Evolutionary conservation across 2,329 filamentous ascomycete genomes (phyloP).

Genomic region (Ambrosiella xylebori): DNA sequence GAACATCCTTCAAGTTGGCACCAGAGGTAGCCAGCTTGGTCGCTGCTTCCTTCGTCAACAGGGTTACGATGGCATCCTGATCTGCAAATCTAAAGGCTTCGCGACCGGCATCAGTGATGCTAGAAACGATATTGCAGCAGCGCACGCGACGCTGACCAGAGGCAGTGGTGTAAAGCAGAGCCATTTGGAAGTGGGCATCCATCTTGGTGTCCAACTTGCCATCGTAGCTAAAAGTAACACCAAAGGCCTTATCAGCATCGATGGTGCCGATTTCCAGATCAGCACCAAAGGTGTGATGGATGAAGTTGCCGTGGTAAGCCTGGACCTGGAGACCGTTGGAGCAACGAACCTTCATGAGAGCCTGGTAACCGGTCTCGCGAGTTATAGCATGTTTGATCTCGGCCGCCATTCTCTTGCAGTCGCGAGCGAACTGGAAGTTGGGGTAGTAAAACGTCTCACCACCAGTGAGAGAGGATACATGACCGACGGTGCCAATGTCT

Average conservation of each 20-base stretch:
- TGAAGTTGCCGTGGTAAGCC: conserved; percentile 89
- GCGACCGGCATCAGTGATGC: conserved; percentile 68
- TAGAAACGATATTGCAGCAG: conserved; percentile 85
- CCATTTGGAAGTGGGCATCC: conserved; percentile 94
- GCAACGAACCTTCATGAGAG: conserved; percentile 94
- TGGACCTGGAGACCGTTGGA: conserved; percentile 89
- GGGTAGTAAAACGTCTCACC: conserved; percentile 95
- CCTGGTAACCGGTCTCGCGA: conserved; percentile 85
- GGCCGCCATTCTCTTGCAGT: conserved; percentile 64
- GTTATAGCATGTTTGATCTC: conserved; percentile 78
- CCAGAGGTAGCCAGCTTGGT: conserved; percentile 59
- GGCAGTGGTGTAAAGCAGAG: conserved; percentile 83
- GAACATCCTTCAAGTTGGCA: conserved; percentile 66
- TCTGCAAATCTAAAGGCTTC: conserved; percentile 87
- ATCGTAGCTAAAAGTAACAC: conserved; percentile 84
- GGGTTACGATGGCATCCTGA: conserved; percentile 76
- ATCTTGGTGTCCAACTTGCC: conserved; percentile 94
- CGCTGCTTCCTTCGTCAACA: conserved; percentile 86
- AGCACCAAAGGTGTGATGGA: conserved; percentile 86
- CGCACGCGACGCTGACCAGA: conserved; percentile 76
- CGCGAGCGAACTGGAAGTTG: conserved; percentile 79
- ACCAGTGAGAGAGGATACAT: conserved; percentile 74
- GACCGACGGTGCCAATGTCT: conserved; percentile 81
- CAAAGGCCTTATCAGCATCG: conserved; percentile 84
- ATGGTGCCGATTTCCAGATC: conserved; percentile 88